Evolutionary conservation across 2,329 filamentous ascomycete genomes (phyloP).

Genomic region (Pseudogymnoascus destructans): DNA sequence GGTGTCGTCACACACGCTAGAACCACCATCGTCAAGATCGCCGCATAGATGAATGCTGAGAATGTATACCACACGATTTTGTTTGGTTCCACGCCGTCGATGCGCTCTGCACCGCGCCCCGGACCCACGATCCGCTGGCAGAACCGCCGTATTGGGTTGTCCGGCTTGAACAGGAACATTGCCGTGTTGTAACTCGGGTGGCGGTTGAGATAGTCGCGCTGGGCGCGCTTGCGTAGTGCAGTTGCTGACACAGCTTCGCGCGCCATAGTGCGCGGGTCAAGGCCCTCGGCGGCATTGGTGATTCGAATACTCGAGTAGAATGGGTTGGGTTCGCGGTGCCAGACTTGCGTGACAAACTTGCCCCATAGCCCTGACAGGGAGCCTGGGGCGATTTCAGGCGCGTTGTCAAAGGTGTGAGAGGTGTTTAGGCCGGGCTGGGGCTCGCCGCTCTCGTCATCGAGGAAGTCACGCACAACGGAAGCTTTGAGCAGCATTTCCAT

Average conservation of each 20-base stretch:
- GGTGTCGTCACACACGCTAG: conserved; percentile 91
- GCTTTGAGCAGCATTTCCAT: conserved; percentile 96
- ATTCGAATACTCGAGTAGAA: conserved; percentile 81
- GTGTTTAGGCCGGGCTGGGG: conserved; percentile 24
- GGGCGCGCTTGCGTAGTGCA: conserved; percentile 70
- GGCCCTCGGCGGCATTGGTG: conserved; percentile 53
- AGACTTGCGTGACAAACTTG: conserved; percentile 41
- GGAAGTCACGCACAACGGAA: conserved; percentile 84
- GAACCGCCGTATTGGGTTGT: conserved; percentile 62
- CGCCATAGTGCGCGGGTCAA: conserved; percentile 79
- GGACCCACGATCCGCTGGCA: conserved; percentile 89
- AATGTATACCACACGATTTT: conserved; percentile 86
- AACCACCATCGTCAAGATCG: conserved; percentile 95
- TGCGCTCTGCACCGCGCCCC: conserved; percentile 71
- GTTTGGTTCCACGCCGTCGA: conserved; percentile 82
- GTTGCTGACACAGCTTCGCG: conserved; percentile 78
- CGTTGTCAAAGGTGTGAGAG: conserved; percentile 8
- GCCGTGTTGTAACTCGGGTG: conserved; percentile 90
- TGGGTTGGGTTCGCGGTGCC: conserved; percentile 71
- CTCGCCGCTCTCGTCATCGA: conserved; percentile 56
- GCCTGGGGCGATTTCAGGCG: conserved; percentile 31
- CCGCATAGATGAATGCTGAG: conserved; percentile 84
- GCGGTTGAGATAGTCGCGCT: conserved; percentile 76
- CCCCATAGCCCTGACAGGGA: conserved; percentile 48
- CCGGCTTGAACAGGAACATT: conserved; percentile 70